These are phyloP conservation scores for Davidsoniella neocaledoniae DNA, from an alignment of 2,329 filamentous ascomycete genomes.

Conservation along the genomic window DNA sequence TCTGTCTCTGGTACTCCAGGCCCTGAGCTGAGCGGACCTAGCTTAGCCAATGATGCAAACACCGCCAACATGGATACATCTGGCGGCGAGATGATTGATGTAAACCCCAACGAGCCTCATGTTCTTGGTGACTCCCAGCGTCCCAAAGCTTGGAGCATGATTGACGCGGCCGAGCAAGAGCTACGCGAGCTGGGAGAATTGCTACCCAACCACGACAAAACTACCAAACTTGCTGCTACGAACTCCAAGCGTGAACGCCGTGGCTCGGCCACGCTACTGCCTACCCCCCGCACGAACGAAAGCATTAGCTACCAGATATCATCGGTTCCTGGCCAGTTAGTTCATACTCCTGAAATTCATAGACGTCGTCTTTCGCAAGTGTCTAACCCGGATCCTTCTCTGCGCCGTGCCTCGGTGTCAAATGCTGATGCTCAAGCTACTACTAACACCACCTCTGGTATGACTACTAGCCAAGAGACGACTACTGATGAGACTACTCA, in stretches of 20 bases:
- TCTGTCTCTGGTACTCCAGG: background rate
- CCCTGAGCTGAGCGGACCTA: background rate
- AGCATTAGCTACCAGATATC: conserved; percentile 6
- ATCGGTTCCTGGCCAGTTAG: conserved; percentile 7
- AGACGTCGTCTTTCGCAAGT: conserved; percentile 2
- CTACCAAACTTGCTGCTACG: background rate
- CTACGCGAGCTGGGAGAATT: conserved; percentile 28
- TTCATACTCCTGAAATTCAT: conserved; percentile 8
- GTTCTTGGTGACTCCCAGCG: conserved; percentile 4
- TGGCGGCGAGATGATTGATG: conserved; percentile 1
- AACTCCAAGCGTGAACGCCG: conserved; percentile 1
- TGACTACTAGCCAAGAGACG: background rate
- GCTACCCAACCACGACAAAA: conserved; percentile 2
- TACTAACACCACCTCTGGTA: background rate
- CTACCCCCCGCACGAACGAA: conserved; percentile 4
- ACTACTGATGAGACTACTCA: background rate
- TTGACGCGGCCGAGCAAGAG: conserved; percentile 34
- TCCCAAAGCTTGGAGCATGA: conserved; percentile 22
- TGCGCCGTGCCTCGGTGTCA: background rate
- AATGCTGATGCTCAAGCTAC: background rate
- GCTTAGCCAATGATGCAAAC: background rate
- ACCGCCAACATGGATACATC: background rate
- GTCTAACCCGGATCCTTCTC: background rate
- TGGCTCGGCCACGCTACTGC: conserved; percentile 1
- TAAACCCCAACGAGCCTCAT: conserved; percentile 9